phyloP scores from a whole-genome alignment of 371 early-diverging fungal species.

The Mortierella sp. region DNA sequence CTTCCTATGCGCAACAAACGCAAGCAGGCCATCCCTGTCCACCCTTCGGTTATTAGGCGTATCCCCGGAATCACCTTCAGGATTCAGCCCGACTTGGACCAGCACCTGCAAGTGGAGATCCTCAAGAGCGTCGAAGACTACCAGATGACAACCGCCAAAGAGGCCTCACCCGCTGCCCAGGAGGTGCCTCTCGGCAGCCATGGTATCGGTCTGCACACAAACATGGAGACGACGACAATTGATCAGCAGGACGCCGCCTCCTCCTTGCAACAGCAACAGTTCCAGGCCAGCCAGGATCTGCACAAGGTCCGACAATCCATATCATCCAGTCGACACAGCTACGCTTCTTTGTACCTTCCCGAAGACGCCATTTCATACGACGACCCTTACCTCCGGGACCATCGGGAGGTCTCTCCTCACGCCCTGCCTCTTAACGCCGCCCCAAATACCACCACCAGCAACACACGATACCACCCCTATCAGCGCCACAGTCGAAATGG shows the following conservation, averaged over 20 bases:
- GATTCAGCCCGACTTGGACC: conserved; percentile 41
- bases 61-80: conserved; percentile 55
- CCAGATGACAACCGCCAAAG: neutral
- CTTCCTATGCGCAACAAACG: conserved; percentile 39
- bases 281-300: conserved; percentile 39
- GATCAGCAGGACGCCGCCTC: neutral
- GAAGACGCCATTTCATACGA: neutral
- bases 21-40: conserved; percentile 50
- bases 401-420: neutral
- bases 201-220: neutral
- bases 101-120: conserved; percentile 49
- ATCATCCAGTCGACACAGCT: conserved; percentile 38
- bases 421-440: neutral
- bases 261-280: neutral
- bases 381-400: neutral
- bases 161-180: too few relatives aligned
- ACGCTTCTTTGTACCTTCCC: conserved; percentile 21
- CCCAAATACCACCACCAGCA: neutral
- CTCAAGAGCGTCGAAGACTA: conserved; percentile 48
- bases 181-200: neutral
- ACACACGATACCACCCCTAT: neutral
- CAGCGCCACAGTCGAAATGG: neutral
- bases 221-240: neutral
- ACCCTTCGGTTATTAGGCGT: conserved; percentile 37
- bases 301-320: conserved; percentile 45